Evolutionary conservation across 495 filamentous ascomycete genomes (phyloP).

Genomic region (Penicillium robsamsonii): DNA sequence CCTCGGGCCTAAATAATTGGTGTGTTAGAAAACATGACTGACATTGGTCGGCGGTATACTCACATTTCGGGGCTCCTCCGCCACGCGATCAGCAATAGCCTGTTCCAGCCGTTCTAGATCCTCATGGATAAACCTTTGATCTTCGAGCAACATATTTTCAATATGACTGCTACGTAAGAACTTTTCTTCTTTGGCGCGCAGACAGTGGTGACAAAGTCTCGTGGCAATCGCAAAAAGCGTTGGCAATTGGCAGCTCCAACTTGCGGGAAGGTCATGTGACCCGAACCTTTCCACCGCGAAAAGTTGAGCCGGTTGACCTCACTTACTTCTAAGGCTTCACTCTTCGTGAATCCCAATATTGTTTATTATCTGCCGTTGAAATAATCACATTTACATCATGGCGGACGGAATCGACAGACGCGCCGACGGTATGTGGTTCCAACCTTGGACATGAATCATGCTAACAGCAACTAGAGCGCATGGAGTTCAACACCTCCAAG

Average conservation of each 20-base stretch:
- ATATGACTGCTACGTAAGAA: not conserved
- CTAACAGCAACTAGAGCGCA: slow-evolving; percentile 63
- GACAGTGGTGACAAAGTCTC: slow-evolving; percentile 6
- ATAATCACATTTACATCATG: slow-evolving; percentile 52
- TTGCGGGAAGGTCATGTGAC: slow-evolving; percentile 35
- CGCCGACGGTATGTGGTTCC: slow-evolving; percentile 59
- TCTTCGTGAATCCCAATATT: slow-evolving; percentile 3
- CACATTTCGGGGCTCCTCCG: slow-evolving; percentile 86
- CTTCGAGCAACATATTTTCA: slow-evolving; percentile 75
- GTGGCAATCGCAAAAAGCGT: slow-evolving; percentile 6
- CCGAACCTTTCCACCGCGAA: slow-evolving; percentile 21
- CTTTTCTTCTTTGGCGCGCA: not conserved
- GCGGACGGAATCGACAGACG: slow-evolving; percentile 93
- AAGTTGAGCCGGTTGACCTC: slow-evolving; percentile 18
- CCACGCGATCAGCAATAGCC: slow-evolving; percentile 82
- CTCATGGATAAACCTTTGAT: slow-evolving; percentile 90
- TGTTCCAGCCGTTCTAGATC: slow-evolving; percentile 93
- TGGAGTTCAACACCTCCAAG: slow-evolving; percentile 97
- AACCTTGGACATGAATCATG: slow-evolving; percentile 7
- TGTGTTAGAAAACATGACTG: slow-evolving; percentile 27
- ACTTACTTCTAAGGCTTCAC: slow-evolving; percentile 7
- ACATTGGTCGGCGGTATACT: slow-evolving; percentile 28
- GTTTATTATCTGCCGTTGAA: slow-evolving; percentile 12
- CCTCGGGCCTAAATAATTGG: slow-evolving; percentile 67
- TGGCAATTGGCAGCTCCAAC: slow-evolving; percentile 21